These are phyloP conservation scores for Zalaria sp. DNA, from an alignment of 2,329 filamentous ascomycete genomes.

Conservation along the genomic window DNA sequence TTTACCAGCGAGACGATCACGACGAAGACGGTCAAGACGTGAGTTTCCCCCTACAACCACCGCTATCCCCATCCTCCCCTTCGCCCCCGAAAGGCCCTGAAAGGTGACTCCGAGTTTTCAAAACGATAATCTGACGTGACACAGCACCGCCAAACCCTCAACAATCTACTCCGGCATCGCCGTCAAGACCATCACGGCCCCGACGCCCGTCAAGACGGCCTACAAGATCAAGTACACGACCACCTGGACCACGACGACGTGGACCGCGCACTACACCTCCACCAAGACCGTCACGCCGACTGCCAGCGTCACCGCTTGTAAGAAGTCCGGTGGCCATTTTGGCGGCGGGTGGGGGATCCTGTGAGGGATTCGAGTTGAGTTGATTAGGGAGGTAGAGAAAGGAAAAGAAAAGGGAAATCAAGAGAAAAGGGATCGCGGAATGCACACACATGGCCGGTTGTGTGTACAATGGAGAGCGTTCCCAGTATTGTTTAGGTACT, in stretches of 20 bases:
- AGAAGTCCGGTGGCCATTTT: slow-evolving; percentile 18
- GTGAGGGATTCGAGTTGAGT: no score
- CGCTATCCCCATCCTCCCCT: no score
- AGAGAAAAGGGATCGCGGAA: no score
- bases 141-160: slow-evolving; percentile 18
- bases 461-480: no score
- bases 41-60: neutral
- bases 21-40: neutral
- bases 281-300: slow-evolving; percentile 21
- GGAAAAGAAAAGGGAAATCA: no score
- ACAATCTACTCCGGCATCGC: slow-evolving; percentile 21
- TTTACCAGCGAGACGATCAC: neutral
- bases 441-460: no score
- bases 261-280: slow-evolving; percentile 16
- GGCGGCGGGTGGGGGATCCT: slow-evolving; percentile 1
- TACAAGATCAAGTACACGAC: slow-evolving; percentile 13
- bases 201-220: slow-evolving; percentile 20
- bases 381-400: no score
- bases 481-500: no score
- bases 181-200: slow-evolving; percentile 19
- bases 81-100: no score
- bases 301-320: slow-evolving; percentile 20
- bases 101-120: slow-evolving; percentile 10
- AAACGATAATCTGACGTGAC: slow-evolving; percentile 14
- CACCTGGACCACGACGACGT: slow-evolving; percentile 17